Evolutionary conservation across 371 early-diverging fungal species (phyloP).

Genomic region (Dichotomocladium elegans): DNA sequence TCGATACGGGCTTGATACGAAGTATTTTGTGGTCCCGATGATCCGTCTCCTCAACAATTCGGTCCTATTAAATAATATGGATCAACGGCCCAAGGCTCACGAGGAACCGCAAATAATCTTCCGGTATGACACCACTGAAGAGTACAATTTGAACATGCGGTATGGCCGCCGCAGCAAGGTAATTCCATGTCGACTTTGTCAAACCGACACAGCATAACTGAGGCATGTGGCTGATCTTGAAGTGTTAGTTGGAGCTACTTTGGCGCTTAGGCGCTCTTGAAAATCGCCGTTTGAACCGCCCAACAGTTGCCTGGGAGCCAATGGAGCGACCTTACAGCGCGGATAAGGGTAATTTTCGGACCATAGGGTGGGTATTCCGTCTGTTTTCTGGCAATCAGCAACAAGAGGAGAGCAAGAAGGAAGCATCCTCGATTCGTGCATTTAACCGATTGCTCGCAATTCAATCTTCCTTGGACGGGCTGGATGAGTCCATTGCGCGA

Average conservation of each 20-base stretch:
- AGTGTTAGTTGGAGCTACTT: constrained; percentile 61
- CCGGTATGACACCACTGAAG: constrained; percentile 54
- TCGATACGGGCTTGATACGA: constrained; percentile 43
- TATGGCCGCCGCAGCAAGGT: constrained; percentile 74
- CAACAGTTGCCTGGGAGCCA: constrained; percentile 63
- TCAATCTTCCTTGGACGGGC: constrained; percentile 58
- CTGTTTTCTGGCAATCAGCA: constrained; percentile 63
- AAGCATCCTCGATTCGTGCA: constrained; percentile 60
- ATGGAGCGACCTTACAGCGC: constrained; percentile 45
- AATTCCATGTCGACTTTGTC: no score
- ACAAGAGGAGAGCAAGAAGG: constrained; percentile 64
- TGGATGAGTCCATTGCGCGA: constrained; percentile 64
- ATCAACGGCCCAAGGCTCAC: constrained; percentile 56
- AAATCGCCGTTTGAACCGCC: constrained; percentile 50
- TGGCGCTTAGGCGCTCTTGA: constrained; percentile 65
- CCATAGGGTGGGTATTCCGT: constrained; percentile 69
- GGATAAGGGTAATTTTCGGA: constrained; percentile 59
- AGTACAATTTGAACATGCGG: constrained; percentile 65
- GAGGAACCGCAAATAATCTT: constrained; percentile 75
- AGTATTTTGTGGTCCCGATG: constrained; percentile 72
- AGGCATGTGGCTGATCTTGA: no score
- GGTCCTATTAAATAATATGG: constrained; percentile 45
- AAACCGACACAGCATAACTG: no score
- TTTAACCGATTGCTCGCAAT: constrained; percentile 65
- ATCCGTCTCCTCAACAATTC: constrained; percentile 61